Base-by-base conservation (phyloP, 768 basidiomycete species). In the Daedaleopsis sinensis region DNA sequence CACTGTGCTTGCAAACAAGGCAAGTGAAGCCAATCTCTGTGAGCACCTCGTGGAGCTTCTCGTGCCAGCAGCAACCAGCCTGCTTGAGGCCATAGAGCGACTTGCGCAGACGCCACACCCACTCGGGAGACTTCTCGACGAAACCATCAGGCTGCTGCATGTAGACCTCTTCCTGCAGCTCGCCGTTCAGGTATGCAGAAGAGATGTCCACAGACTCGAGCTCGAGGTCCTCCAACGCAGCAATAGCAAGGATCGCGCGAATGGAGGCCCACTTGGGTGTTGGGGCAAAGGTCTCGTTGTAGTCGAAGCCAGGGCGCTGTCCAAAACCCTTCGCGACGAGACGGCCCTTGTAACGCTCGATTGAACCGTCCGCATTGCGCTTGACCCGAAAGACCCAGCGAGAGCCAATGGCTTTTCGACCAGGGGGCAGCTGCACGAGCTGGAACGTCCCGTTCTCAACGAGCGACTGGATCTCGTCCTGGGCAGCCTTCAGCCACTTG, bases 71-170 rank as follows among this genome's bases (percentile, higher is more conserved):
- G 5, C 72, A 67, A 2, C 73, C 73, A 12, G 74, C 72, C 58
- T 81, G 80, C 62, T 78, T 77, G 9, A 82, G 73, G 10, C 81
- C 77, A 67, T 82, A 82, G 36, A 82, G 62, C 3, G 72, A 66
- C 63, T 79, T 78, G 47, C 6, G 58, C 43, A 60, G 50, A 19
- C 38, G 54, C 54, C 53, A 60, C 43, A 64, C 58, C 58, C 39
- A 36, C 48, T 35, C 37, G 43, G 38, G 59, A 38, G 49, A 43
- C 39, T 58, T 65, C 61, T 39, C 21, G 47, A 65, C 65, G 53
- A 63, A 66, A 12, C 68, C 72, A 42, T 68, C 67, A 11, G 73
- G 67, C 48, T 67, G 68, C n/a, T 55, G 18, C 66, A 74, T 73
- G 66, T 72, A 74, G 47, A 74, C 58, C 42, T 69, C 65, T 42